phyloP scores from a whole-genome alignment of 1,284 basidiomycete species.

The Phlebopus sp. region DNA sequence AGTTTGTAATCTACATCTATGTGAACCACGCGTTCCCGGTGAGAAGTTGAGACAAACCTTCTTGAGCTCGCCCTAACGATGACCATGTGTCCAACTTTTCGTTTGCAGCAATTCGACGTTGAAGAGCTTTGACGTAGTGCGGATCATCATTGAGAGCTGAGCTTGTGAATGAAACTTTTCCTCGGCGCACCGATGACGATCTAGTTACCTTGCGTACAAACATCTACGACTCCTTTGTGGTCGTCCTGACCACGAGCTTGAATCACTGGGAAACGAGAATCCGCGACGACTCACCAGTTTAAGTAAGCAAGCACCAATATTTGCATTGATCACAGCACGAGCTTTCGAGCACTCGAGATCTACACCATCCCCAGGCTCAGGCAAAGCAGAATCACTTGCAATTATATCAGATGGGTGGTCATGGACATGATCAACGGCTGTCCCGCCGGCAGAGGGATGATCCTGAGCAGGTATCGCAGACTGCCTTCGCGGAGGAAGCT shows the following conservation, averaged over 20 bases:
- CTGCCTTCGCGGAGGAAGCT: constrained; percentile 48
- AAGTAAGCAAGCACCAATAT: constrained; percentile 77
- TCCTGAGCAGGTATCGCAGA: constrained; percentile 13
- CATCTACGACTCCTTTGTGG: constrained; percentile 70
- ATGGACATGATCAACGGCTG: constrained; percentile 11
- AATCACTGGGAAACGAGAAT: constrained; percentile 5
- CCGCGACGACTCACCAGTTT: constrained; percentile 57
- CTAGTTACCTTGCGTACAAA: constrained; percentile 67
- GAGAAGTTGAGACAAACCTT: constrained; percentile 52
- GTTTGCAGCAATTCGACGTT: constrained; percentile 83
- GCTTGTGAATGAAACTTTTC: constrained; percentile 4
- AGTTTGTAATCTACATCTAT: constrained; percentile 67
- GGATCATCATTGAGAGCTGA: constrained; percentile 85
- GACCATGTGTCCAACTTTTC: constrained; percentile 82
- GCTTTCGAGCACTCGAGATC: constrained; percentile 51
- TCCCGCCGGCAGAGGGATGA: constrained; percentile 6
- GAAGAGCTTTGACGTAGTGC: constrained; percentile 82
- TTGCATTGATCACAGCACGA: constrained; percentile 70
- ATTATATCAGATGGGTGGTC: constrained; percentile 19
- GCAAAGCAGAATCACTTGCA: background rate
- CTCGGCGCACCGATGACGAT: background rate
- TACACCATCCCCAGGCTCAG: constrained; percentile 17
- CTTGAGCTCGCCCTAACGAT: constrained; percentile 76
- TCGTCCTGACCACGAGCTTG: constrained; percentile 50
- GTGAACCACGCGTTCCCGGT: constrained; percentile 5